Conservation (phyloP, 2,329 filamentous ascomycete genomes). For the Phyllosticta citriasiana region DNA sequence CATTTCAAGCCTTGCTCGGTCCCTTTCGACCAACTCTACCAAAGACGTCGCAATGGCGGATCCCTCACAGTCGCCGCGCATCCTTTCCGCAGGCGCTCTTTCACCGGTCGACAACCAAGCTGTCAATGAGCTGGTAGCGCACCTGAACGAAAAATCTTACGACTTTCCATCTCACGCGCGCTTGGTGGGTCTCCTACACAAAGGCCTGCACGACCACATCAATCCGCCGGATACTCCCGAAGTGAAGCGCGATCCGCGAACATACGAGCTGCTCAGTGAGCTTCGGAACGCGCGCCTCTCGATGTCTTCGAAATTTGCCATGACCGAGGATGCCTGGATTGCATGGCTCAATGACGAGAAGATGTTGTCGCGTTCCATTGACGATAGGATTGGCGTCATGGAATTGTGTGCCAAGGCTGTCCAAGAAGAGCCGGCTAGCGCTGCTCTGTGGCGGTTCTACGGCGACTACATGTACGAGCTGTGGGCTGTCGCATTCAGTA, state of each 20-base stretch:
- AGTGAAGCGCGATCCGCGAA: constrained; percentile 22
- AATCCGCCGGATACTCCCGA: constrained; percentile 17
- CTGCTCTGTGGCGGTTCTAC: constrained; percentile 66
- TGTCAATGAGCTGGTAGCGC: constrained; percentile 34
- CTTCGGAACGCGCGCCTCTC: constrained; percentile 43
- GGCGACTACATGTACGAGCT: constrained; percentile 69
- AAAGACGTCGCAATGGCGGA: constrained; percentile 40
- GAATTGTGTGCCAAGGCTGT: constrained; percentile 64
- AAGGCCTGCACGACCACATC: constrained; percentile 36
- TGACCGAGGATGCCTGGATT: constrained; percentile 69
- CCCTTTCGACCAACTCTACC: constrained; percentile 34
- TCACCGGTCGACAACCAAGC: constrained; percentile 34
- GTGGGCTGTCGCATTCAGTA: constrained; percentile 52
- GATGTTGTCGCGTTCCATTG: constrained; percentile 49
- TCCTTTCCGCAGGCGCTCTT: constrained; percentile 32
- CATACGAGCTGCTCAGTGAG: constrained; percentile 36
- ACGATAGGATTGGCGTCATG: constrained; percentile 58
- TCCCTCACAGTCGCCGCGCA: constrained; percentile 32
- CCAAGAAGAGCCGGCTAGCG: constrained; percentile 60
- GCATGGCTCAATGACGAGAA: constrained; percentile 67
- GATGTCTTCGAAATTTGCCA: constrained; percentile 54
- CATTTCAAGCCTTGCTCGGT: constrained; percentile 25
- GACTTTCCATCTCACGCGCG: constrained; percentile 39
- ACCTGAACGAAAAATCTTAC: constrained; percentile 37
- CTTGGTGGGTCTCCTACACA: constrained; percentile 39